A percentile compares a stretch with the other conserved stretches of the same genome.
phyloP scores from a whole-genome alignment of 2,329 filamentous ascomycete genomes.

The Ambrosiella cleistominuta region DNA sequence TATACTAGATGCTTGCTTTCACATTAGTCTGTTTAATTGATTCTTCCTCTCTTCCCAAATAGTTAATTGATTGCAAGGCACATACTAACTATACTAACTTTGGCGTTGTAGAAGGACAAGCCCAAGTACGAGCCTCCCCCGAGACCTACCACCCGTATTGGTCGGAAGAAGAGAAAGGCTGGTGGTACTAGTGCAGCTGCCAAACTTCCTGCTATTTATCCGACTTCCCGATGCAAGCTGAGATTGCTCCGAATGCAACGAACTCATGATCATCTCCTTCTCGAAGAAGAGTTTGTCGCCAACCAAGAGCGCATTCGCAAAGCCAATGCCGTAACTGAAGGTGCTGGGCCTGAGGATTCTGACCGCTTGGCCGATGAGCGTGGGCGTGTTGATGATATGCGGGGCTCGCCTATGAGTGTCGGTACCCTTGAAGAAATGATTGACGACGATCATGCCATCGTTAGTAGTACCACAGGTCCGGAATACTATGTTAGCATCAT shows the following conservation, averaged over 20 bases:
- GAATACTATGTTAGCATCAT: conserved; percentile 99
- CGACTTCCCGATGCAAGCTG: conserved; percentile 93
- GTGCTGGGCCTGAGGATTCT: conserved; percentile 49
- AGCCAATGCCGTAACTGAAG: conserved; percentile 65
- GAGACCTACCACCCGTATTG: conserved; percentile 88
- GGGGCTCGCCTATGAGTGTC: conserved; percentile 95
- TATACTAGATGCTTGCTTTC: background rate
- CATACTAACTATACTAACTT: background rate
- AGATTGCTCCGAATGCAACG: conserved; percentile 95
- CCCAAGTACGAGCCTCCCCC: conserved; percentile 99
- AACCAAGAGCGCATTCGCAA: conserved; percentile 95
- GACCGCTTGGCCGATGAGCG: conserved; percentile 91
- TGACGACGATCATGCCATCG: conserved; percentile 96
- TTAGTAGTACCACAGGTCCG: conserved; percentile 89
- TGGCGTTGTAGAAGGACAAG: conserved; percentile 69
- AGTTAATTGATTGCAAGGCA: background rate
- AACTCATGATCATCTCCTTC: conserved; percentile 87
- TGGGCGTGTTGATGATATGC: conserved; percentile 91
- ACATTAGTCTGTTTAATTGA: background rate
- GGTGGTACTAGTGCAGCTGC: conserved; percentile 85
- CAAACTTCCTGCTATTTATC: conserved; percentile 86
- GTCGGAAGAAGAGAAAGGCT: conserved; percentile 95
- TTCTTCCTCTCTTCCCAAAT: background rate
- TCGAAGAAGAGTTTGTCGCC: conserved; percentile 97
- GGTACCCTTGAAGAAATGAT: conserved; percentile 97